Conservation (phyloP, 2,329 filamentous ascomycete species). For the Spiromastix sp. region DNA sequence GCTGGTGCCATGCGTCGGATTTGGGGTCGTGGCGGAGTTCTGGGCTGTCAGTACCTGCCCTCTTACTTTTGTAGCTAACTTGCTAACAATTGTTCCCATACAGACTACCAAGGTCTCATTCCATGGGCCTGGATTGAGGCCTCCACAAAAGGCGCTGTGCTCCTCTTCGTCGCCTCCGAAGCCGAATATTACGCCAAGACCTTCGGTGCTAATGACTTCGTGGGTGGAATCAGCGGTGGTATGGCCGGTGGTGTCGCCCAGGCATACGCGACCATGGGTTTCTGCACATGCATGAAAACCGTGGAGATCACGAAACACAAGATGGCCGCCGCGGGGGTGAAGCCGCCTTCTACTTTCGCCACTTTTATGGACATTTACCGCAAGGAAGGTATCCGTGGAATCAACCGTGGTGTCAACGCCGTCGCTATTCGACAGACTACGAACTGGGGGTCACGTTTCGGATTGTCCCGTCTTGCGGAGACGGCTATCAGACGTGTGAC, state of each 20-base stretch:
- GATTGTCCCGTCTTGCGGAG: conserved; percentile 84
- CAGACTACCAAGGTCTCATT: conserved; percentile 99
- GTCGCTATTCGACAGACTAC: conserved; percentile 98
- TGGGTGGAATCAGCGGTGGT: conserved; percentile 79
- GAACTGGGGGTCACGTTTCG: conserved; percentile 97
- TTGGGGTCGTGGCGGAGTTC: conserved; percentile 84
- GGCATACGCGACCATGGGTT: conserved; percentile 98
- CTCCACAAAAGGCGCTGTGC: conserved; percentile 96
- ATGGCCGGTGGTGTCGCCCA: conserved; percentile 92
- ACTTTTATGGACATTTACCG: conserved; percentile 98
- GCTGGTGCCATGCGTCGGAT: conserved; percentile 69
- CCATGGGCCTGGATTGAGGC: conserved; percentile 99
- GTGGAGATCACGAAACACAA: conserved; percentile 99
- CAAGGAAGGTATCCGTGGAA: conserved; percentile 83
- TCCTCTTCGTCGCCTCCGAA: conserved; percentile 97
- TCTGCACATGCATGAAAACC: conserved; percentile 99
- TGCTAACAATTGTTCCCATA: conserved; percentile 10
- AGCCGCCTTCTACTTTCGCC: conserved; percentile 80
- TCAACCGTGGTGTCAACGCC: conserved; percentile 98
- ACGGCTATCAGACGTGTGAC: conserved; percentile 69
- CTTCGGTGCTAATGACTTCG: conserved; percentile 76
- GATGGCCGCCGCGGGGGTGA: conserved; percentile 69
- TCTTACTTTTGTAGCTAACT: not conserved
- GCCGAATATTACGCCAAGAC: conserved; percentile 88
- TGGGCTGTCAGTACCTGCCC: conserved; percentile 68